These are phyloP conservation scores for Colletotrichum sublineola DNA, from an alignment of 2,329 filamentous ascomycete genomes.

Conservation along the genomic window DNA sequence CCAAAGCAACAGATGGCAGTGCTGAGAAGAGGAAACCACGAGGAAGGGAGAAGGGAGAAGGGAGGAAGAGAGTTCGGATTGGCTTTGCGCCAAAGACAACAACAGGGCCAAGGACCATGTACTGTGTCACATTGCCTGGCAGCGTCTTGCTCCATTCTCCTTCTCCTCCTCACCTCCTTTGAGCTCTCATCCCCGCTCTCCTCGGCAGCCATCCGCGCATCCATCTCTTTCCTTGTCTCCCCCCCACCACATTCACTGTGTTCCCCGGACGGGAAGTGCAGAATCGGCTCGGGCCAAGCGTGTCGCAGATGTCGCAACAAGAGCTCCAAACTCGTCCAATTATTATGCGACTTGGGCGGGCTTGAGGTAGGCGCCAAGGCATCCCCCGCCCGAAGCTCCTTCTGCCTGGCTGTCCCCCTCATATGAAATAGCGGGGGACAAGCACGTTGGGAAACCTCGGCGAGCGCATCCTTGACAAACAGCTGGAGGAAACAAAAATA, in stretches of 20 bases:
- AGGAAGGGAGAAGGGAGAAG: constrained; percentile 15
- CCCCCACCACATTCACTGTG: constrained; percentile 17
- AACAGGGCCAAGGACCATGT: constrained; percentile 15
- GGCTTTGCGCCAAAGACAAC: constrained; percentile 34
- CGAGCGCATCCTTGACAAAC: constrained; percentile 12
- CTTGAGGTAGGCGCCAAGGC: constrained; percentile 31
- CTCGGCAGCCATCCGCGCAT: constrained; percentile 21
- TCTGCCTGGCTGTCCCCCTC: constrained; percentile 10
- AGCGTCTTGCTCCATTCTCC: constrained; percentile 1
- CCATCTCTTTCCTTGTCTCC: constrained; percentile 38
- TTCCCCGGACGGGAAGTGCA: constrained; percentile 29
- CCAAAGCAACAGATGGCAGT: neutral
- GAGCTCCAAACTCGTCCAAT: constrained; percentile 41
- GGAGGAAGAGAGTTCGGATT: constrained; percentile 35
- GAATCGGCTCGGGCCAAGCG: constrained; percentile 40
- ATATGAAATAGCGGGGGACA: constrained; percentile 24
- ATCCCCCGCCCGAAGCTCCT: constrained; percentile 27
- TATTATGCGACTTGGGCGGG: constrained; percentile 4
- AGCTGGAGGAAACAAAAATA: constrained; percentile 10
- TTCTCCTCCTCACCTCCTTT: constrained; percentile 25
- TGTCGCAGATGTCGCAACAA: constrained; percentile 39
- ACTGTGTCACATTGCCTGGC: constrained; percentile 28
- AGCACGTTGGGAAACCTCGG: constrained; percentile 15
- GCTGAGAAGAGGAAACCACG: neutral
- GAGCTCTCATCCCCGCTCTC: constrained; percentile 1